Conservation (phyloP, 225 moss, liverwort and hornwort species). For the Physcomitrium patens region DNA sequence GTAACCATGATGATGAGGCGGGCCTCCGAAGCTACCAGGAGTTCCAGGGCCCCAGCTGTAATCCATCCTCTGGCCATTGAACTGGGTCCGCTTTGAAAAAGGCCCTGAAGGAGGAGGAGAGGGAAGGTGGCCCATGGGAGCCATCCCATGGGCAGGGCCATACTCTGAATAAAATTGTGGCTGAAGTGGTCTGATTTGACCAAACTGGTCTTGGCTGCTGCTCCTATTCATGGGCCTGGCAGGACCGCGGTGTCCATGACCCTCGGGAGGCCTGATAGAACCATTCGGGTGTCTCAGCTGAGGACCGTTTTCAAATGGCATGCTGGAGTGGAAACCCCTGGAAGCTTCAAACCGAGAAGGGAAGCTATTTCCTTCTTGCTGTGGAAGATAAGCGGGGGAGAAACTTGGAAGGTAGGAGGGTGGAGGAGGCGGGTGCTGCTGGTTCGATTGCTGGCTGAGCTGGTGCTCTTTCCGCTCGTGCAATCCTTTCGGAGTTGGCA, state of each 20-base stretch:
- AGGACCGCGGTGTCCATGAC: constrained; percentile 39
- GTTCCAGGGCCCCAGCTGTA: constrained; percentile 69
- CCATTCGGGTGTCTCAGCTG: too few species aligned
- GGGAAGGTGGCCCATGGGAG: constrained; percentile 39
- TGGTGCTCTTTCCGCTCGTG: constrained; percentile 42
- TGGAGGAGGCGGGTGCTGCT: constrained; percentile 54
- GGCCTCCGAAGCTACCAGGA: constrained; percentile 53
- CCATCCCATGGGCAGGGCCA: constrained; percentile 56
- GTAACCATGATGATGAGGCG: too few species aligned
- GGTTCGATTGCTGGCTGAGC: constrained; percentile 18
- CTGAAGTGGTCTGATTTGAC: constrained; percentile 27
- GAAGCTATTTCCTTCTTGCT: constrained; percentile 59
- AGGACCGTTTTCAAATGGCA: constrained; percentile 12
- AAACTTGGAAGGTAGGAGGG: constrained; percentile 59
- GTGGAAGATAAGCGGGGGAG: constrained; percentile 58
- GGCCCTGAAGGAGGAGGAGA: constrained; percentile 60
- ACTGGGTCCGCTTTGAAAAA: constrained; percentile 68
- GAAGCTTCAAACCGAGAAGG: constrained; percentile 57
- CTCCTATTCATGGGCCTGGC: constrained; percentile 49
- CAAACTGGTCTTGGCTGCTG: constrained; percentile 39
- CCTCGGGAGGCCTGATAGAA: constrained; percentile 32
- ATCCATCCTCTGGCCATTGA: constrained; percentile 47
- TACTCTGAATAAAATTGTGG: constrained; percentile 60
- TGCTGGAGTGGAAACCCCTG: constrained; percentile 47
- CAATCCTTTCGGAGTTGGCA: constrained; percentile 41